Percentiles rank a stretch among this genome's conserved stretches.
Conservation (phyloP, 169 alveolate genomes). For the Eimeria brunetti region DNA sequence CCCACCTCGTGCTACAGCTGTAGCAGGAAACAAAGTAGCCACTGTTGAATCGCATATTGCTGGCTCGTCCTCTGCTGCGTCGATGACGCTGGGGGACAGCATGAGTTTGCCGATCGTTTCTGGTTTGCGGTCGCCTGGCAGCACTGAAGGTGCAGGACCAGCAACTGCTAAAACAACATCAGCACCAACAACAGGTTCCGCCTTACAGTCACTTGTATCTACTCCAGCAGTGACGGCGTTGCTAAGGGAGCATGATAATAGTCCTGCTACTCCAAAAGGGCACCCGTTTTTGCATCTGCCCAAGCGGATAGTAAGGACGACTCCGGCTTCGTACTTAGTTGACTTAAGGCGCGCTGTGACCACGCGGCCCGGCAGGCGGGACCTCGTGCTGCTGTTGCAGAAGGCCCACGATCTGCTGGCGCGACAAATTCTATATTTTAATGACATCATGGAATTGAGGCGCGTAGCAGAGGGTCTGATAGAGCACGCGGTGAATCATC, state of each 20-base stretch:
- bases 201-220: not conserved
- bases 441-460: not conserved
- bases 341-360: not conserved
- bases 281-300: not conserved
- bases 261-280: not conserved
- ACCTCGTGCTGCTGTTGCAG: not conserved
- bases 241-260: not conserved
- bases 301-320: not conserved
- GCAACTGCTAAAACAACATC: not conserved
- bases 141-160: not conserved
- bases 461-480: not conserved
- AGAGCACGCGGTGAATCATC: not conserved
- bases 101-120: too few species aligned
- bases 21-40: not conserved
- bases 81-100: not conserved
- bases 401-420: not conserved
- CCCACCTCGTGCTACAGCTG: not conserved
- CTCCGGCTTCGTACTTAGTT: not conserved
- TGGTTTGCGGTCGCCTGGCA: not conserved
- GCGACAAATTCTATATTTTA: not conserved
- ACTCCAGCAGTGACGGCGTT: not conserved
- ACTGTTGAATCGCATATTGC: not conserved
- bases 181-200: not conserved
- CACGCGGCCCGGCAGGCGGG: not conserved
- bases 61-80: not conserved